These are phyloP conservation scores for Miamiensis avidus DNA, from an alignment of 169 alveolate species.

Conservation along the genomic window DNA sequence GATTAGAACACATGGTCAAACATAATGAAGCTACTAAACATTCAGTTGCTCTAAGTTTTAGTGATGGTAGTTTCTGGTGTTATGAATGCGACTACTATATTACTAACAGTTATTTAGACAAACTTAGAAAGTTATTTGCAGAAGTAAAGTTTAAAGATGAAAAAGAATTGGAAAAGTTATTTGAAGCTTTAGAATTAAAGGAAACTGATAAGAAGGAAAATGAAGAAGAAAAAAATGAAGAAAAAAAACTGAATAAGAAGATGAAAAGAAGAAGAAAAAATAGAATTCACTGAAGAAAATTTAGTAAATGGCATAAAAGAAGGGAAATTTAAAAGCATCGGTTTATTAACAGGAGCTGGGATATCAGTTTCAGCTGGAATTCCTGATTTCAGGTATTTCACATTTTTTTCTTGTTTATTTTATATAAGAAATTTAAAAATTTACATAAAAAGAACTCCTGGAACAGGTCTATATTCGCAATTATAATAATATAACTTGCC, in stretches of 20 bases:
- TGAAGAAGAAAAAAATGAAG: constrained; percentile 8
- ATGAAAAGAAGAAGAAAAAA: constrained; percentile 1
- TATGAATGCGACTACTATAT: constrained; percentile 69
- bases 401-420: background rate
- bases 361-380: constrained; percentile 88
- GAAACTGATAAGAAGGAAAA: constrained; percentile 5
- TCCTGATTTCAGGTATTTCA: constrained; percentile 80
- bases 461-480: constrained; percentile 70
- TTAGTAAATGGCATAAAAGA: background rate
- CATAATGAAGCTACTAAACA: constrained; percentile 71
- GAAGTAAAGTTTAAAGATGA: constrained; percentile 26
- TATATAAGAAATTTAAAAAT: no score
- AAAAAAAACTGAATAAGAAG: background rate
- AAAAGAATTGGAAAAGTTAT: constrained; percentile 17
- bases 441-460: constrained; percentile 46
- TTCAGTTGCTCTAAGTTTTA: constrained; percentile 59
- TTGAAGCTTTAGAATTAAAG: constrained; percentile 21
- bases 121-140: constrained; percentile 36
- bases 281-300: background rate
- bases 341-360: constrained; percentile 88
- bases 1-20: constrained; percentile 64
- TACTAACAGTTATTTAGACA: constrained; percentile 29
- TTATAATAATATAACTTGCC: constrained; percentile 73
- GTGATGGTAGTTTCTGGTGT: constrained; percentile 87
- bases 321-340: constrained; percentile 55